Evolutionary conservation across 495 filamentous ascomycete species (phyloP).

Genomic region (Aspergillus homomorphus): DNA sequence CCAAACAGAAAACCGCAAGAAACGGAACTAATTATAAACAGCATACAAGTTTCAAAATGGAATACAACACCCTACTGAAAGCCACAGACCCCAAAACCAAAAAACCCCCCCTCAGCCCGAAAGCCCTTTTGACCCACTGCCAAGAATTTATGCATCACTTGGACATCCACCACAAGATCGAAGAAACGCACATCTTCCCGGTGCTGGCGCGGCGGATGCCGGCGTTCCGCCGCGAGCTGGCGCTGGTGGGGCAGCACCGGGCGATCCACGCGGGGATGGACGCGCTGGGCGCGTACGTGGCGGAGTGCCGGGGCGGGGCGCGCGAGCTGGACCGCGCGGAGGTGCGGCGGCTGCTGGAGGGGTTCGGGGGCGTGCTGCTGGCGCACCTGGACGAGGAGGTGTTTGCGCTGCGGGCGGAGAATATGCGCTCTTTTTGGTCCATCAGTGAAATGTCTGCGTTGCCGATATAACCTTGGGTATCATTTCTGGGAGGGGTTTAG

Average conservation of each 20-base stretch:
- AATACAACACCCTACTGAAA: constrained; percentile 65
- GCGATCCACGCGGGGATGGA: constrained; percentile 82
- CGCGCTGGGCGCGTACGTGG: constrained; percentile 64
- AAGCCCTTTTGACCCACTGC: constrained; percentile 57
- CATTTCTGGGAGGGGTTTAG: no score
- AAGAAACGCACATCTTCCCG: constrained; percentile 61
- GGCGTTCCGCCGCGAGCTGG: constrained; percentile 51
- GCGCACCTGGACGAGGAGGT: constrained; percentile 74
- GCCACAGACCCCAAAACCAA: constrained; percentile 32
- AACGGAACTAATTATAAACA: no score
- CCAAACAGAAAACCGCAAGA: no score
- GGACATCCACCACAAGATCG: constrained; percentile 75
- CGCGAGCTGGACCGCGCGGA: constrained; percentile 63
- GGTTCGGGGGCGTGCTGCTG: constrained; percentile 66
- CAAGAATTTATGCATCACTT: constrained; percentile 66
- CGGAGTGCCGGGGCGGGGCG: constrained; percentile 60
- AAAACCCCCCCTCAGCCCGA: not conserved
- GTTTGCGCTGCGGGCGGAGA: constrained; percentile 66
- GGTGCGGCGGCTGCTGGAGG: constrained; percentile 67
- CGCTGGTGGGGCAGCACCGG: constrained; percentile 70
- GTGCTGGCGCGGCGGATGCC: constrained; percentile 72
- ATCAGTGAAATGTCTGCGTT: constrained; percentile 70
- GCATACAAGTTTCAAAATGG: constrained; percentile 74
- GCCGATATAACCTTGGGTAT: constrained; percentile 51
- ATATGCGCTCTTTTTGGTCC: constrained; percentile 84